Evolutionary conservation across 2,329 filamentous ascomycete genomes (phyloP).

Genomic region (Chaetomiaceae sp.): DNA sequence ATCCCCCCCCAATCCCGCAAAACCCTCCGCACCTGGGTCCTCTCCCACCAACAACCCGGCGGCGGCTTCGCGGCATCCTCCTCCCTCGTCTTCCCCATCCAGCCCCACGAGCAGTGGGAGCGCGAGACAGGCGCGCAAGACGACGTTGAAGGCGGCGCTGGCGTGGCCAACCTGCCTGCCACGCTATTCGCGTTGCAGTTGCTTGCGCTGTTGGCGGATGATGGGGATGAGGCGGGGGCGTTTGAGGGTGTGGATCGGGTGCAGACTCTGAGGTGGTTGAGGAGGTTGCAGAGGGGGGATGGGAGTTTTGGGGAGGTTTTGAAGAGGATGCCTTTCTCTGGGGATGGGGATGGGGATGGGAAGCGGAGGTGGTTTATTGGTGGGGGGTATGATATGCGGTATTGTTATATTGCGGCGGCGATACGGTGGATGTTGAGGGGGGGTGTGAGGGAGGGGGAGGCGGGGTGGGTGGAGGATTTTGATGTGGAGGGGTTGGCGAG

Average conservation of each 20-base stretch:
- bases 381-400: slow-evolving; percentile 79
- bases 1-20: slow-evolving; percentile 42
- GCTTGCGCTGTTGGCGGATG: slow-evolving; percentile 50
- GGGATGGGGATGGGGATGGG: slow-evolving; percentile 3
- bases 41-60: slow-evolving; percentile 75
- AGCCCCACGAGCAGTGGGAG: slow-evolving; percentile 28
- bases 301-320: slow-evolving; percentile 89
- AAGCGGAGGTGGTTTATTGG: slow-evolving; percentile 50
- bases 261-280: slow-evolving; percentile 69
- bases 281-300: slow-evolving; percentile 69
- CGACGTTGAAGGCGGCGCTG: slow-evolving; percentile 36
- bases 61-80: slow-evolving; percentile 89
- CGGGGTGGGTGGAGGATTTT: slow-evolving; percentile 63
- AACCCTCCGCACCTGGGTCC: slow-evolving; percentile 67
- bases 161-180: slow-evolving; percentile 69
- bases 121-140: slow-evolving; percentile 36
- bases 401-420: slow-evolving; percentile 78
- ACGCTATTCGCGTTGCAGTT: slow-evolving; percentile 83
- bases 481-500: slow-evolving; percentile 63
- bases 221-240: slow-evolving; percentile 36
- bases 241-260: slow-evolving; percentile 62
- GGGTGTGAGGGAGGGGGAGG: slow-evolving; percentile 43
- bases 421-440: slow-evolving; percentile 79
- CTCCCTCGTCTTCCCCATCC: slow-evolving; percentile 49
- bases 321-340: slow-evolving; percentile 44